Evolutionary conservation across 371 early-diverging fungal genomes (phyloP).

Genomic region (Dichotomocladium elegans): DNA sequence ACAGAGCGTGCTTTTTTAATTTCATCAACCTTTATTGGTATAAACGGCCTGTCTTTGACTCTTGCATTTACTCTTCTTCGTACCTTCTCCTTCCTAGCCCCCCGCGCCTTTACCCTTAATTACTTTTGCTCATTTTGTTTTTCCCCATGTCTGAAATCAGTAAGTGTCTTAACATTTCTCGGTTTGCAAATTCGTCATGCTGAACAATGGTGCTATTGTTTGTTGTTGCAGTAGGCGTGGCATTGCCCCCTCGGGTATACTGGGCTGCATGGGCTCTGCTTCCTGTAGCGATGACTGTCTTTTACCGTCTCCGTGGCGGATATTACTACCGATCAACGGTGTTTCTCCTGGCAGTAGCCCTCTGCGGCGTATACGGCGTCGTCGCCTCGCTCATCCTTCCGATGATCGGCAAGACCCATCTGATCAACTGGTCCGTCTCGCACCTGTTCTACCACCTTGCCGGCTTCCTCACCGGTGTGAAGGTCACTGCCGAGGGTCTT

Average conservation of each 20-base stretch:
- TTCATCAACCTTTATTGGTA: too few species aligned
- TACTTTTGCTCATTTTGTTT: too few species aligned
- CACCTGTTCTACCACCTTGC: conserved; percentile 49
- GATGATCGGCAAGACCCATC: conserved; percentile 37
- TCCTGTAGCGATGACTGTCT: conserved; percentile 9
- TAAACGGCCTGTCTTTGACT: too few species aligned
- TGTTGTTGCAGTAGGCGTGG: conserved; percentile 2
- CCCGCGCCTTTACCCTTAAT: not conserved
- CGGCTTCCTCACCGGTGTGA: conserved; percentile 51
- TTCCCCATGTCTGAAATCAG: not conserved
- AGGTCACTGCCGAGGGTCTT: conserved; percentile 56
- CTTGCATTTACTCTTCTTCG: not conserved
- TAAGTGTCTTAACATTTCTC: not conserved
- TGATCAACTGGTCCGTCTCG: conserved; percentile 63
- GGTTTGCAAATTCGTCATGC: not conserved
- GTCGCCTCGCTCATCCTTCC: conserved; percentile 41
- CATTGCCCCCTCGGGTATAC: conserved; percentile 5
- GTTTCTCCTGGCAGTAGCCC: conserved; percentile 15
- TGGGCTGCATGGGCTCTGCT: conserved; percentile 14
- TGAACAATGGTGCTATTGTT: not conserved
- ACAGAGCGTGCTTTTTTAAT: too few species aligned
- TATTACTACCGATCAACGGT: conserved; percentile 29
- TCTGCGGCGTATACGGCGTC: conserved; percentile 44
- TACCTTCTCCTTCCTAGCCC: not conserved
- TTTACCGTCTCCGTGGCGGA: conserved; percentile 27